Conservation (phyloP, 371 early-diverging fungal species). For the Funneliformis caledonium region DNA sequence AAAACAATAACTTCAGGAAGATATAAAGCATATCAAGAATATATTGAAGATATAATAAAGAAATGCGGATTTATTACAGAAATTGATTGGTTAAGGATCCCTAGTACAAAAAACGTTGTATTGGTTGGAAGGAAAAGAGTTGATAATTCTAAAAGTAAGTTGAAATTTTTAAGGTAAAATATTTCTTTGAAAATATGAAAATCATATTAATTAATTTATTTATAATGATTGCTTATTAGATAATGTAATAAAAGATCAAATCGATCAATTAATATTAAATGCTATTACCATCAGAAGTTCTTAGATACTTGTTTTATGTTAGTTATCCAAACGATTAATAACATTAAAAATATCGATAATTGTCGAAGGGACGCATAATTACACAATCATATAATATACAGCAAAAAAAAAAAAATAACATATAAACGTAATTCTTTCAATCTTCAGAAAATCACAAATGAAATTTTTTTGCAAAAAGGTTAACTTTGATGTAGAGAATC, state of each 20-base stretch:
- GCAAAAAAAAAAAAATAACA: too few relatives aligned
- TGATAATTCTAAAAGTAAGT: neutral
- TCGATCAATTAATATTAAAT: neutral
- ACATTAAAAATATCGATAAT: too few relatives aligned
- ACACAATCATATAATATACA: too few relatives aligned
- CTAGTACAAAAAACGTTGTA: conserved; percentile 88
- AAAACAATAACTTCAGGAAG: conserved; percentile 60
- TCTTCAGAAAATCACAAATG: too few relatives aligned
- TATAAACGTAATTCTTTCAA: too few relatives aligned
- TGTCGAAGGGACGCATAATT: too few relatives aligned
- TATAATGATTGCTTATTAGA: neutral
- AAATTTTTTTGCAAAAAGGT: too few relatives aligned
- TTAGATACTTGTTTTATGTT: too few relatives aligned
- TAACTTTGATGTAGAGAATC: too few relatives aligned
- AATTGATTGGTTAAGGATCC: conserved; percentile 80
- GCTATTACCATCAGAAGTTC: neutral
- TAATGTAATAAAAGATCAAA: neutral
- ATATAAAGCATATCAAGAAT: conserved; percentile 74
- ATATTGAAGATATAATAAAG: conserved; percentile 60
- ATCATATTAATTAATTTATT: neutral
- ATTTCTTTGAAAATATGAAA: neutral
- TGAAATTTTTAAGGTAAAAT: neutral
- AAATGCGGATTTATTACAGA: conserved; percentile 69
- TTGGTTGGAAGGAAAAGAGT: conserved; percentile 61
- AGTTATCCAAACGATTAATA: too few relatives aligned